A percentile compares a stretch with the other conserved stretches of the same genome.
These are phyloP conservation scores for Chenopodium formosanum DNA, from an alignment of 148 eudicot species.

Conservation along the genomic window DNA sequence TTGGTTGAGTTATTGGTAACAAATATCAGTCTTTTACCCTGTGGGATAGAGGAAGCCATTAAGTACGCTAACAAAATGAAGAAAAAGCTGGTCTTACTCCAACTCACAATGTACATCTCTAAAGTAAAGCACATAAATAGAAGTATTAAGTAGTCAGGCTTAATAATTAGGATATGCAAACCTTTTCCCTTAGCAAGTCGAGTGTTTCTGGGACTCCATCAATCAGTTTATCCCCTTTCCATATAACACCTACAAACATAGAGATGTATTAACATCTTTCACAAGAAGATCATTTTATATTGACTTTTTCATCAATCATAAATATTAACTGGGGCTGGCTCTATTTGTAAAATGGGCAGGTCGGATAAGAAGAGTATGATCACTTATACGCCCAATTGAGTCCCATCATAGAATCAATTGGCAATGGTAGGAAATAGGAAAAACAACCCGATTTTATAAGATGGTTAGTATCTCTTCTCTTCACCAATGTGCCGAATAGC, in stretches of 20 bases:
- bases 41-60: slow-evolving; percentile 13
- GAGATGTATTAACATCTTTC: slow-evolving; percentile 11
- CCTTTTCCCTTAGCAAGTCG: slow-evolving; percentile 87
- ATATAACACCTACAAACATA: slow-evolving; percentile 71
- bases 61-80: background rate
- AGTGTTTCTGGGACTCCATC: slow-evolving; percentile 95
- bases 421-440: background rate
- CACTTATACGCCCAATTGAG: background rate
- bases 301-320: background rate
- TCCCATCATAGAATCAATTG: background rate
- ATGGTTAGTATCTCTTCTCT: background rate
- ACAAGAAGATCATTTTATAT: background rate
- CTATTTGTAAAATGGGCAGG: background rate
- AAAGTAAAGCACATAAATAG: background rate
- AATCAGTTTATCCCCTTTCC: slow-evolving; percentile 95
- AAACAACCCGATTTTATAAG: background rate
- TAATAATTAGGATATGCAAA: slow-evolving; percentile 25
- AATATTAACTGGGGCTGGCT: no score
- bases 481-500: background rate
- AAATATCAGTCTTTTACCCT: slow-evolving; percentile 95
- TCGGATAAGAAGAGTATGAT: background rate
- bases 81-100: background rate
- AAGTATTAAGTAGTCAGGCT: background rate
- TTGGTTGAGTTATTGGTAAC: slow-evolving; percentile 99
- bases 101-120: background rate